These are phyloP conservation scores for Clitopilus passeckerianus DNA, from an alignment of 768 basidiomycete genomes.

Conservation along the genomic window DNA sequence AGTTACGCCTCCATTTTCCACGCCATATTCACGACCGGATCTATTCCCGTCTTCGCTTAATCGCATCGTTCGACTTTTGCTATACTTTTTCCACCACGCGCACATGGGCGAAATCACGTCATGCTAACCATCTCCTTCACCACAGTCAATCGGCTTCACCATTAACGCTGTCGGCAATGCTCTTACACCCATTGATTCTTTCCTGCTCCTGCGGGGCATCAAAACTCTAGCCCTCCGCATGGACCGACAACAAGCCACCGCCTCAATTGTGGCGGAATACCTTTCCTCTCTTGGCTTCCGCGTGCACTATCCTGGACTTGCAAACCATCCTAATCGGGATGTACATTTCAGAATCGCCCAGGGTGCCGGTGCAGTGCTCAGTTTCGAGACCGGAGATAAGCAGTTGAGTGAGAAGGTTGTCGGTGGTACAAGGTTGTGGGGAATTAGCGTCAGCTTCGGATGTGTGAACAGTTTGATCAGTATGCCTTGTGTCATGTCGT, in stretches of 20 bases:
- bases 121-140: background rate
- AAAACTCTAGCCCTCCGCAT: slow-evolving; percentile 97
- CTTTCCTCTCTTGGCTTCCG: slow-evolving; percentile 81
- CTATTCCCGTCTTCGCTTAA: background rate
- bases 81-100: background rate
- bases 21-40: background rate
- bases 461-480: slow-evolving; percentile 97
- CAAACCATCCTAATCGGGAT: slow-evolving; percentile 75
- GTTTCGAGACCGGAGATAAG: slow-evolving; percentile 92
- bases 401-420: slow-evolving; percentile 89
- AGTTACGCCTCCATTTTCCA: background rate
- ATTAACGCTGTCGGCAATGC: slow-evolving; percentile 95
- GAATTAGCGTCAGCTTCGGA: slow-evolving; percentile 97
- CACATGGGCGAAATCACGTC: background rate
- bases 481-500: slow-evolving; percentile 99
- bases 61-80: slow-evolving; percentile 3
- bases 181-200: slow-evolving; percentile 92
- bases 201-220: slow-evolving; percentile 90
- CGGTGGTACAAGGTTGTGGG: slow-evolving; percentile 90
- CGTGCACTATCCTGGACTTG: slow-evolving; percentile 89
- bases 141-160: slow-evolving; percentile 79
- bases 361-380: slow-evolving; percentile 91
- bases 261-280: slow-evolving; percentile 82
- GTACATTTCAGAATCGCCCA: slow-evolving; percentile 89
- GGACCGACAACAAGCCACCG: slow-evolving; percentile 86